phyloP scores from a whole-genome alignment of 2,329 filamentous ascomycete species.

The Sphaerostilbella broomeana region DNA sequence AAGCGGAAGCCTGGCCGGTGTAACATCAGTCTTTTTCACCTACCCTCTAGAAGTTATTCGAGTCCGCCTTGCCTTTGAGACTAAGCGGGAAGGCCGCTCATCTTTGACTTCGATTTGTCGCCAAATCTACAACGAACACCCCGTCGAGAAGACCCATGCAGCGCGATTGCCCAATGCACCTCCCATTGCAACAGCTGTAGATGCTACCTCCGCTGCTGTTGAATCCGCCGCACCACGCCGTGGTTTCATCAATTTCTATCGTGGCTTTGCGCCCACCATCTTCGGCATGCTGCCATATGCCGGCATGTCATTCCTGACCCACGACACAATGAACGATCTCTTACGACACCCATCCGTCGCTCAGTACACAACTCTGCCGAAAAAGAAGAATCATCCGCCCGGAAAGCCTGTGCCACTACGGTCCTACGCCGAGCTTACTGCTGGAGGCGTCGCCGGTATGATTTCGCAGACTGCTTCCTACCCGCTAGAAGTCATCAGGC shows the following conservation, averaged over 20 bases:
- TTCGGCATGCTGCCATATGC: conserved; percentile 96
- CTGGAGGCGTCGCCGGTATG: conserved; percentile 79
- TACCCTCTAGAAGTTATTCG: conserved; percentile 92
- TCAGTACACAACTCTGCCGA: conserved; percentile 67
- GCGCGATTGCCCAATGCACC: conserved; percentile 23
- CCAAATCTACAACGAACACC: conserved; percentile 78
- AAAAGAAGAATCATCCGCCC: conserved; percentile 44
- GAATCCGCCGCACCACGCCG: conserved; percentile 48
- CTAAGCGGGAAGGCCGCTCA: conserved; percentile 63
- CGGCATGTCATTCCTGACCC: conserved; percentile 89
- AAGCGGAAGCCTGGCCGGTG: conserved; percentile 69
- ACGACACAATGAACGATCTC: conserved; percentile 82
- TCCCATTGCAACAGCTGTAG: conserved; percentile 30
- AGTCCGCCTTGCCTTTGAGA: conserved; percentile 92
- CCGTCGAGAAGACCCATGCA: conserved; percentile 30
- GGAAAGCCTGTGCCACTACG: conserved; percentile 66
- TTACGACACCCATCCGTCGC: conserved; percentile 64
- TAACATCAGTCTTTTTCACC: conserved; percentile 90
- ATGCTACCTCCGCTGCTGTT: conserved; percentile 36
- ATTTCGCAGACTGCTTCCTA: conserved; percentile 91
- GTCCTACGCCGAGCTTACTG: conserved; percentile 78
- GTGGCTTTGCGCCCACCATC: conserved; percentile 84
- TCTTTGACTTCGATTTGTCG: conserved; percentile 70
- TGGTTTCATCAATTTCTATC: conserved; percentile 86
- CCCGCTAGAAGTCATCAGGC: conserved; percentile 83